phyloP scores from a whole-genome alignment of 2,329 filamentous ascomycete species.

The Colletotrichum chrysophilum region DNA sequence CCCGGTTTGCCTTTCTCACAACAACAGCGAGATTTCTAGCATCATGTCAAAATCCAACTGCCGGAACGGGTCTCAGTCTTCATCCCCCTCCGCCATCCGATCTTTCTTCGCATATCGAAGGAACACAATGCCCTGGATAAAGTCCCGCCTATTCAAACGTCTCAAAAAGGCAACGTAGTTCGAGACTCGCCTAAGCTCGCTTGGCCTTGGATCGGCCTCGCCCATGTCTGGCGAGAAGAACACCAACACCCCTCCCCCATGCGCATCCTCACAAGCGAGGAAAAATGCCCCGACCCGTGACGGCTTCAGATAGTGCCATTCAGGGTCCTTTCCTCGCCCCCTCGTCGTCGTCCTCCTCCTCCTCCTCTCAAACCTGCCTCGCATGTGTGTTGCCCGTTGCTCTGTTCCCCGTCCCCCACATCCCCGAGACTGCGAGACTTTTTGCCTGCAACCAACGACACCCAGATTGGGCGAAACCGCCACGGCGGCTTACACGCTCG shows the following conservation, averaged over 20 bases:
- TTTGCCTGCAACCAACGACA: not conserved
- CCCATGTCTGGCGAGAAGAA: not conserved
- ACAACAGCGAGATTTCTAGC: not conserved
- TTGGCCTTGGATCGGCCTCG: not conserved
- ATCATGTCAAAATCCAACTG: not conserved
- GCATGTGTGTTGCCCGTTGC: not conserved
- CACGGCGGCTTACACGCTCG: not conserved
- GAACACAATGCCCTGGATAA: not conserved
- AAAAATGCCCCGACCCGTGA: not conserved
- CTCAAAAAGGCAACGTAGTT: not conserved
- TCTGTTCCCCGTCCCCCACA: not conserved
- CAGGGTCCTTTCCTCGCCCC: not conserved
- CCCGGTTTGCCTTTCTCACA: not conserved
- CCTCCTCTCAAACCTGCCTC: not conserved
- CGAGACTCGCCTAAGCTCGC: not conserved
- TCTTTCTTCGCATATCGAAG: not conserved
- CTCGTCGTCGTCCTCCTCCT: not conserved
- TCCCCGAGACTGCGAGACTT: not conserved
- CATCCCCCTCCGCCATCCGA: not conserved
- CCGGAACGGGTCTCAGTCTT: not conserved
- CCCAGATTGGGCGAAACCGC: not conserved
- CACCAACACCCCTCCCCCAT: not conserved
- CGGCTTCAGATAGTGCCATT: not conserved
- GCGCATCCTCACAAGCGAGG: not conserved
- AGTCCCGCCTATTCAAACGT: not conserved